phyloP scores from a whole-genome alignment of 192 early-diverging fungal species.

The Diversispora eburnea region DNA sequence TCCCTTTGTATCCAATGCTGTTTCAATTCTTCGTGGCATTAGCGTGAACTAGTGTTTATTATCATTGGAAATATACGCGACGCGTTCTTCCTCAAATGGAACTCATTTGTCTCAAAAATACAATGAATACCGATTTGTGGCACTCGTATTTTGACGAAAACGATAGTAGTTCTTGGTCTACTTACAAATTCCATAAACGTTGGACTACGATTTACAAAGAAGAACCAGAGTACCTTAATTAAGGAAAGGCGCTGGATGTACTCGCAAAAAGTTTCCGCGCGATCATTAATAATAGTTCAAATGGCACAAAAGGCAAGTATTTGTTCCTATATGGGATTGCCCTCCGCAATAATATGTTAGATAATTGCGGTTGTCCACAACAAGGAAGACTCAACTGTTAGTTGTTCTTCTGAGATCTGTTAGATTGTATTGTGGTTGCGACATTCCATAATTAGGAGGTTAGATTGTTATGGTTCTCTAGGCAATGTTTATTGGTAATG shows the following conservation, averaged over 20 bases:
- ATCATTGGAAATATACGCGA: too few species aligned
- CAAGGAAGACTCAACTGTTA: not conserved
- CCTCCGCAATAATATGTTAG: not conserved
- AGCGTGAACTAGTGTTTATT: too few species aligned
- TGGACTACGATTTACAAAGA: not conserved
- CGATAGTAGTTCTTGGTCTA: not conserved
- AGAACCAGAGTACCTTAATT: not conserved
- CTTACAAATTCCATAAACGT: not conserved
- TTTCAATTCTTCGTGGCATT: too few species aligned
- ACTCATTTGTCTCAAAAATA: too few species aligned
- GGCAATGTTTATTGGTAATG: not conserved
- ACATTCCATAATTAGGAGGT: conserved; percentile 5
- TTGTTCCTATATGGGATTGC: not conserved
- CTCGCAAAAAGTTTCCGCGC: not conserved
- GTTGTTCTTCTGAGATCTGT: conserved; percentile 11
- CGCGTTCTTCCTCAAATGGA: too few species aligned
- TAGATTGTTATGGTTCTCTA: conserved; percentile 4
- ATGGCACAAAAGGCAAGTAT: not conserved
- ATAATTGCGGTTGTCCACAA: conserved; percentile 7
- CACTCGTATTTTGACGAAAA: not conserved
- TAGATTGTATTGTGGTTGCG: conserved; percentile 4
- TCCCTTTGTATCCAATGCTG: too few species aligned
- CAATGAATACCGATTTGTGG: not conserved
- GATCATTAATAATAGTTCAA: not conserved
- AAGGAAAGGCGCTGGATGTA: not conserved